Base-by-base conservation (phyloP, 116 monocot species). In the Posidonia oceanica region DNA sequence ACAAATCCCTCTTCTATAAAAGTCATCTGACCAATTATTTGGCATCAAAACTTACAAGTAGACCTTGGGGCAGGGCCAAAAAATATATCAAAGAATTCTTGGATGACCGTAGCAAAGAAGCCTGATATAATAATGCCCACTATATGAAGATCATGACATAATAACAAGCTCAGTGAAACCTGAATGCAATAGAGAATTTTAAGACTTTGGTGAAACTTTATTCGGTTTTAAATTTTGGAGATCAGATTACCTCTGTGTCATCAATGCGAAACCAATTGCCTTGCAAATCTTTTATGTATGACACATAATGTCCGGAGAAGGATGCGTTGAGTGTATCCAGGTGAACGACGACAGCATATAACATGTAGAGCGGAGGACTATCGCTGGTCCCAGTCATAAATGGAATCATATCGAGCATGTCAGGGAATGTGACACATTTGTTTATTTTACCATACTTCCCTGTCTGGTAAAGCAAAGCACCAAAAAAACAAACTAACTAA, bases 261-360 rank as follows among this genome's bases (percentile, higher is more conserved):
- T 95, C 84, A 15, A 95, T 82, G 66, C 81, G 80, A 65, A 91
- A 83, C 95, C 95, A 95, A 54, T 79, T 80, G 54, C 95, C 95
- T 72, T 88, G 88, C 59, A 83, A 65, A 80, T 91, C 91, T 81
- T 91, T 95, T 39, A 95, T 84, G 78, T 95, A 95, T 13, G 91
- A 88, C 51, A 95, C 83, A 60, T 95, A 95, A 74, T 95, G 95
- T 22, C 95, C 95, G 65, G 91, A 86, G 69, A 91, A 95, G 18
- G 91, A 95, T 66, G 91, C 88, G 70, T 95, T 95, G 62, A 83
- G 66, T 59, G 82, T 88, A 73, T 91, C 95, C 75, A 95, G 62
- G 77, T 95, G 95, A 21, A 95, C 95, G 64, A 95, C 83, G 52
- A 95, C 91, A 18, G 86, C 91, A 78, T 95, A 95, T 39, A 95